Evolutionary conservation across 257 asterid species (phyloP).

Genomic region (Mentha longifolia): DNA sequence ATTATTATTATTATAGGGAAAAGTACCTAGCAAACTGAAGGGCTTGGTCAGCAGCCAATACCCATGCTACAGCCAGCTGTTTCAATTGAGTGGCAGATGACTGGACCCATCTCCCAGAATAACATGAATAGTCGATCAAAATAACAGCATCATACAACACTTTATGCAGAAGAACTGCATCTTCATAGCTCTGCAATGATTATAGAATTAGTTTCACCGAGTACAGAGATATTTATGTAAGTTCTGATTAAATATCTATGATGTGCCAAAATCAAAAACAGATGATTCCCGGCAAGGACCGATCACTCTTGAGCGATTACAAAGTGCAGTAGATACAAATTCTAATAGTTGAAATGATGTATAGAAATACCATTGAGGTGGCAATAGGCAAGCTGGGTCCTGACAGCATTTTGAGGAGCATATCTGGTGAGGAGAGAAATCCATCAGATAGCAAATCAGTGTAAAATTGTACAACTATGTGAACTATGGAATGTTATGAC

Average conservation of each 20-base stretch:
- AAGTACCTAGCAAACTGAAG: constrained; percentile 67
- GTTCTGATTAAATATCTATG: constrained; percentile 5
- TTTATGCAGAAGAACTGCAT: constrained; percentile 50
- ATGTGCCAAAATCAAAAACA: constrained; percentile 7
- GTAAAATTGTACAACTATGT: constrained; percentile 16
- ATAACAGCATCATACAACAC: constrained; percentile 66
- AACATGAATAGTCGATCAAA: constrained; percentile 57
- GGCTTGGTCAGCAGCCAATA: constrained; percentile 65
- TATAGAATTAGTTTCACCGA: constrained; percentile 27
- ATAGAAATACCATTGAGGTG: constrained; percentile 58
- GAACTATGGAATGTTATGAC: constrained; percentile 22
- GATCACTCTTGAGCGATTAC: constrained; percentile 18
- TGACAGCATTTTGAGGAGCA: constrained; percentile 67
- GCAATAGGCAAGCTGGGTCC: constrained; percentile 63
- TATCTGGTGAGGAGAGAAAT: constrained; percentile 53
- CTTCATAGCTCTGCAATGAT: constrained; percentile 61
- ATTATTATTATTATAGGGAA: constrained; percentile 11
- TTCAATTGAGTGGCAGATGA: constrained; percentile 44
- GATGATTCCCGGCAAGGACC: constrained; percentile 17
- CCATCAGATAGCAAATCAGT: constrained; percentile 35
- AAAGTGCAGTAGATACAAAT: constrained; percentile 26
- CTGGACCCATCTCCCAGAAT: constrained; percentile 56
- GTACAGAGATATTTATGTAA: constrained; percentile 16
- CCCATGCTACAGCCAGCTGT: constrained; percentile 67
- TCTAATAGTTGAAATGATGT: constrained; percentile 8